These are phyloP conservation scores for Chlorella ohadii DNA, from an alignment of 139 green algal genomes.

Conservation along the genomic window DNA sequence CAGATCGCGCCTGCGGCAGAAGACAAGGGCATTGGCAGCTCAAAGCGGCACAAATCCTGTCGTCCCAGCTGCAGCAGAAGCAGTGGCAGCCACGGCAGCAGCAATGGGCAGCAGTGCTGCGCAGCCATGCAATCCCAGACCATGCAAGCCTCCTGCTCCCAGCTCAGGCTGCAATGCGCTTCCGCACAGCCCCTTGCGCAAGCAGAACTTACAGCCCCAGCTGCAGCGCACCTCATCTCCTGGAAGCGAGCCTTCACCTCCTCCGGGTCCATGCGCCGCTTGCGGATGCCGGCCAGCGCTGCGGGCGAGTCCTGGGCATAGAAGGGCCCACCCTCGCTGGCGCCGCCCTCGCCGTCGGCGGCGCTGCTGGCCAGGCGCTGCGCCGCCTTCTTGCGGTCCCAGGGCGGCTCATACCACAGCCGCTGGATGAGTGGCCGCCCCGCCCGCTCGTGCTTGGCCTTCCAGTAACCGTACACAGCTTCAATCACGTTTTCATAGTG, in stretches of 20 bases:
- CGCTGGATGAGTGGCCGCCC: constrained; percentile 58
- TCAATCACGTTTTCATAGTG: constrained; percentile 40
- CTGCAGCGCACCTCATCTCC: constrained; percentile 23
- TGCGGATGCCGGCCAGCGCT: constrained; percentile 37
- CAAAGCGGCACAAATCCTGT: too few species aligned
- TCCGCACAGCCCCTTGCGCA: too few species aligned
- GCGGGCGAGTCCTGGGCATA: constrained; percentile 38
- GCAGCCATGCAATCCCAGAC: too few species aligned
- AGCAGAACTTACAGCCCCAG: too few species aligned
- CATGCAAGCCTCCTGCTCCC: not conserved
- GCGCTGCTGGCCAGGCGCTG: constrained; percentile 1
- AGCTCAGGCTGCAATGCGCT: not conserved
- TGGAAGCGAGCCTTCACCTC: constrained; percentile 43
- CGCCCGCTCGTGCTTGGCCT: constrained; percentile 68
- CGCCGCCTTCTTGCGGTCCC: constrained; percentile 39
- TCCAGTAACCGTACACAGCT: constrained; percentile 96
- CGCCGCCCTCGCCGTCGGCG: constrained; percentile 16
- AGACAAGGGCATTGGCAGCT: too few species aligned
- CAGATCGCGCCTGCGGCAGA: constrained; percentile 42
- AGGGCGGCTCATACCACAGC: constrained; percentile 66
- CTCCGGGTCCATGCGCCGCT: constrained; percentile 39
- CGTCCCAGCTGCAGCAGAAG: too few species aligned
- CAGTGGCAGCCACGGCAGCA: not conserved
- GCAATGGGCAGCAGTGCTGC: not conserved
- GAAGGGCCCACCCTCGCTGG: constrained; percentile 39